Evolutionary conservation across 768 basidiomycete genomes (phyloP).

Genomic region (Lentinula aciculospora): DNA sequence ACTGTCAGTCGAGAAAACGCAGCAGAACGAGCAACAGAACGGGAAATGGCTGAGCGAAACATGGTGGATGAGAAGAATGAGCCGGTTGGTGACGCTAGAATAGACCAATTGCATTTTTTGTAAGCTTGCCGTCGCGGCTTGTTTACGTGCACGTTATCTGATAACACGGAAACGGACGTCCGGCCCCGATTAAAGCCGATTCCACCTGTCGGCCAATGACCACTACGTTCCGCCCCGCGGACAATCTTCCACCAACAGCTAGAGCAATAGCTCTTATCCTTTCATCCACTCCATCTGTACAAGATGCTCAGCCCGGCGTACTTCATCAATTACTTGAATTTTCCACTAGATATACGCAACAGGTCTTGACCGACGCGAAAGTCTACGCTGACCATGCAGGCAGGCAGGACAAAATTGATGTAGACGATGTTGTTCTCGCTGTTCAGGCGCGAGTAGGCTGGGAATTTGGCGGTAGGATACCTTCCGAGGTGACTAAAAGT

Average conservation of each 20-base stretch:
- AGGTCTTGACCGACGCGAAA: conserved; percentile 78
- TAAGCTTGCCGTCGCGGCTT: not conserved
- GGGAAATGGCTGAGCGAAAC: conserved; percentile 61
- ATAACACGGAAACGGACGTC: not conserved
- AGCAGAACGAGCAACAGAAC: conserved; percentile 33
- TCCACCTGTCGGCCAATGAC: not conserved
- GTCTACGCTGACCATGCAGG: conserved; percentile 88
- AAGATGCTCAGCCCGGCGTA: conserved; percentile 83
- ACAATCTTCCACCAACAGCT: conserved; percentile 80
- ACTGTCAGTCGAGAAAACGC: conserved; percentile 36
- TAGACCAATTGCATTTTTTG: not conserved
- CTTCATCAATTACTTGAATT: conserved; percentile 86
- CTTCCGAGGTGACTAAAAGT: conserved; percentile 80
- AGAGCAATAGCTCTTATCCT: conserved; percentile 79
- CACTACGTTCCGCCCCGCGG: conserved; percentile 43
- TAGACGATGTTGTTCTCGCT: conserved; percentile 77
- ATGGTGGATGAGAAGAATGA: conserved; percentile 41
- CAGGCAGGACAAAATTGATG: conserved; percentile 69
- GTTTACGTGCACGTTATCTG: not conserved
- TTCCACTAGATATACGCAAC: conserved; percentile 76
- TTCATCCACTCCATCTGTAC: conserved; percentile 77
- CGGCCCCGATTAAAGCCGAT: not conserved
- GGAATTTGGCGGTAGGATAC: conserved; percentile 87
- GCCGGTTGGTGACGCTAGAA: not conserved
- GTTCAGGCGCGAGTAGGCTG: conserved; percentile 88